Evolutionary conservation across 108 stramenopile species (phyloP).

Genomic region (Hondaea fermentalgiana): DNA sequence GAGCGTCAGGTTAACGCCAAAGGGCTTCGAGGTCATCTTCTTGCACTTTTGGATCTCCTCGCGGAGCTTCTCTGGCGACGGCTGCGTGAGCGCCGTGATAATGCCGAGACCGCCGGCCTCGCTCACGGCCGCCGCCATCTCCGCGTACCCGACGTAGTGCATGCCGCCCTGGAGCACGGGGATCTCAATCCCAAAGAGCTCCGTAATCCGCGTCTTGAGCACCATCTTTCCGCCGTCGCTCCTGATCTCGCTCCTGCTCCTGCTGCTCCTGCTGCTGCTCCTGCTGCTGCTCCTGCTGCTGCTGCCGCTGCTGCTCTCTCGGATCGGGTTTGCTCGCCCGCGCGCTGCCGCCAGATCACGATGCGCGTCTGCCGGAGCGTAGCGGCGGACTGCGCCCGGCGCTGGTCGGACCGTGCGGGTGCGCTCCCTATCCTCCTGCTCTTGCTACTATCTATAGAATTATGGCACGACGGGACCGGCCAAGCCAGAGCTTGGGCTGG

Average conservation of each 20-base stretch:
- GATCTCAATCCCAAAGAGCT: slow-evolving; percentile 37
- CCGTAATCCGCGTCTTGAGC: slow-evolving; percentile 30
- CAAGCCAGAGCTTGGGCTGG: too few relatives aligned
- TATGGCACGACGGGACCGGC: too few relatives aligned
- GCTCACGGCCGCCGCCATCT: slow-evolving; percentile 44
- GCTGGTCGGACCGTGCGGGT: too few relatives aligned
- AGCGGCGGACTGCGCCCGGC: too few relatives aligned
- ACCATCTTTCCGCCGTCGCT: neutral
- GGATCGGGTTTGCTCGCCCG: neutral
- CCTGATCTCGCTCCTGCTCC: too few relatives aligned
- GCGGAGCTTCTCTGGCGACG: slow-evolving; percentile 21
- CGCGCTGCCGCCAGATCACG: slow-evolving; percentile 9
- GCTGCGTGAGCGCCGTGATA: slow-evolving; percentile 37
- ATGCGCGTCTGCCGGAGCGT: too few relatives aligned
- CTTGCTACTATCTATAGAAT: too few relatives aligned
- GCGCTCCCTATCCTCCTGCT: too few relatives aligned
- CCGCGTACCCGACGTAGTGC: slow-evolving; percentile 33
- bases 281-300: slow-evolving; percentile 17
- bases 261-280: slow-evolving; percentile 21
- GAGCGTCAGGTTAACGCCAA: slow-evolving; percentile 47
- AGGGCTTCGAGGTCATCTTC: slow-evolving; percentile 28
- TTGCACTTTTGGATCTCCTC: slow-evolving; percentile 27
- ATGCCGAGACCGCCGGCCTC: slow-evolving; percentile 48
- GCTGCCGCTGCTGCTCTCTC: slow-evolving; percentile 17
- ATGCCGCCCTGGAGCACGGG: slow-evolving; percentile 44